These are phyloP conservation scores for Thalia dealbata DNA, from an alignment of 176 grass and related monocot species.

Conservation along the genomic window DNA sequence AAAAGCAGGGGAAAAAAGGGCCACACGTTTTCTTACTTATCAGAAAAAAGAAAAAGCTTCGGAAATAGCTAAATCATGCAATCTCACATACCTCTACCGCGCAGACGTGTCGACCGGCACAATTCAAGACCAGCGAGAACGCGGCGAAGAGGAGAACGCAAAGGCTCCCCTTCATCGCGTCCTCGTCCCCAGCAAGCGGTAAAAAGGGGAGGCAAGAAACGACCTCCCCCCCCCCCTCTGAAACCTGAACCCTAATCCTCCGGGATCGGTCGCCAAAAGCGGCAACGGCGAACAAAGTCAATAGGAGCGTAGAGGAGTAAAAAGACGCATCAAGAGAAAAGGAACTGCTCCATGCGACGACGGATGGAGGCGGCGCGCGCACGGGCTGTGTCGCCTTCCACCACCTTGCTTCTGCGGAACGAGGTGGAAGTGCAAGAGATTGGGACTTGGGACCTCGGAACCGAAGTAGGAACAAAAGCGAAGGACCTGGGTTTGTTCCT, in stretches of 20 bases:
- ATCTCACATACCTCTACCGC: slow-evolving; percentile 6
- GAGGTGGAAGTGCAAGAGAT: neutral
- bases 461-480: no score
- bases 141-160: neutral
- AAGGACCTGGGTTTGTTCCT: no score
- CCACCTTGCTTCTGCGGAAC: neutral
- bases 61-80: neutral
- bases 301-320: neutral
- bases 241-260: neutral
- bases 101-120: neutral
- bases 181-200: neutral
- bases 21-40: neutral
- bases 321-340: neutral
- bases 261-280: neutral
- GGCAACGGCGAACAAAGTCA: neutral
- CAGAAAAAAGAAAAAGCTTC: neutral
- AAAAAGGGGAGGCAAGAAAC: neutral
- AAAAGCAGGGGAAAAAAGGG: no score
- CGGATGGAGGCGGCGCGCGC: neutral
- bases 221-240: neutral
- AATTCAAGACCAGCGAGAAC: neutral
- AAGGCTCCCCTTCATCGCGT: neutral
- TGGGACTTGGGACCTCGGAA: no score
- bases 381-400: neutral
- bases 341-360: neutral